phyloP scores from a whole-genome alignment of 2,329 filamentous ascomycete species.

The Neopestalotiopsis rosae region DNA sequence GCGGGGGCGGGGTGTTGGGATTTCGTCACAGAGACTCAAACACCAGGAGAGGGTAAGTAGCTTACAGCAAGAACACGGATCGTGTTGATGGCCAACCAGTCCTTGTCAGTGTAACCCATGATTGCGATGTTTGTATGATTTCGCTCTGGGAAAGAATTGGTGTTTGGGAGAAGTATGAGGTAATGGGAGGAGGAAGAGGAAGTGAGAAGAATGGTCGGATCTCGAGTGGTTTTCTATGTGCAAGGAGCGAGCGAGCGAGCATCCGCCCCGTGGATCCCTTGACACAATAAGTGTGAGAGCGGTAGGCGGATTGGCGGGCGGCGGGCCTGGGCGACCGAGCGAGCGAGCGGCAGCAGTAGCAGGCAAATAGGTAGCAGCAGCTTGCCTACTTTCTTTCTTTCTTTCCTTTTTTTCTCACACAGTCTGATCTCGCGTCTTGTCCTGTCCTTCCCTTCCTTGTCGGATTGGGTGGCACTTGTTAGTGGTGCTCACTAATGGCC shows the following conservation, averaged over 20 bases:
- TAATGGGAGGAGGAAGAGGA: conserved; percentile 2
- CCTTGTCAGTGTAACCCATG: conserved; percentile 89
- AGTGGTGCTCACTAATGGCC: conserved; percentile 14
- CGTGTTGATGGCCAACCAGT: conserved; percentile 95
- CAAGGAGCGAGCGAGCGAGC: neutral
- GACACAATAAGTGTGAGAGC: conserved; percentile 13
- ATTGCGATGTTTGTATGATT: conserved; percentile 46
- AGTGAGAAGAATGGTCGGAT: neutral
- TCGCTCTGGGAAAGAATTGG: conserved; percentile 18
- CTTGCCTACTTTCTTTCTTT: neutral
- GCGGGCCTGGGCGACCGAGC: neutral
- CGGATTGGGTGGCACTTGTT: neutral
- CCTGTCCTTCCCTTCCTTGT: too few species aligned
- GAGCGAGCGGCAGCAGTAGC: too few species aligned
- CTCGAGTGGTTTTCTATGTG: conserved; percentile 10
- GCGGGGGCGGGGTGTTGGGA: conserved; percentile 34
- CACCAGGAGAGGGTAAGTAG: conserved; percentile 39
- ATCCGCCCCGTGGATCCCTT: neutral
- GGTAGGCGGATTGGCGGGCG: neutral
- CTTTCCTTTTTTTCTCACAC: neutral
- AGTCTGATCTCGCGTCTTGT: neutral
- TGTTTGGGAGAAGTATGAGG: conserved; percentile 8
- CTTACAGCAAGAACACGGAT: conserved; percentile 95
- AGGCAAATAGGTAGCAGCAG: neutral
- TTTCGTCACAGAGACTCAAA: conserved; percentile 22